Evolutionary conservation across 306 rosid species (phyloP).

Genomic region (Cicer cuneatum): DNA sequence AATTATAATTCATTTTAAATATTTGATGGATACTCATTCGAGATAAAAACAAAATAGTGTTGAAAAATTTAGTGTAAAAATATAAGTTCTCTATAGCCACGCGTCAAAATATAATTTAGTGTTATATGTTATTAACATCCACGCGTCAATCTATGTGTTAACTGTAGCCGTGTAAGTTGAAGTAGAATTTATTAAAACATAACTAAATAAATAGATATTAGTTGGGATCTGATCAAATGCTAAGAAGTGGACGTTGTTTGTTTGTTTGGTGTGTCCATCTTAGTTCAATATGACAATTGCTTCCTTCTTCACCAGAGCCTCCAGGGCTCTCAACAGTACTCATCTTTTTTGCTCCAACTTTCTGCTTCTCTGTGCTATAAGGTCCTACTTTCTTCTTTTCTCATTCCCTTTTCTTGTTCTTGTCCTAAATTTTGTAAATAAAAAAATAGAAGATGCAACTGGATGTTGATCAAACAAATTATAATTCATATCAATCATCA

Average conservation of each 20-base stretch:
- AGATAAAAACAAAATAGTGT: too few species aligned
- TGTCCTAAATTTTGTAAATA: conserved; percentile 9
- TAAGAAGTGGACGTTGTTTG: not conserved
- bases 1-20: too few species aligned
- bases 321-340: conserved; percentile 51
- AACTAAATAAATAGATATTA: not conserved
- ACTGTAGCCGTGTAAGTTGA: too few species aligned
- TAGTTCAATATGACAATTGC: conserved; percentile 53
- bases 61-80: too few species aligned
- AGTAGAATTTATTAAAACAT: too few species aligned
- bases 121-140: too few species aligned
- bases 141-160: too few species aligned
- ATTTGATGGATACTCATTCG: too few species aligned
- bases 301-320: conserved; percentile 60
- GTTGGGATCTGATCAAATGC: not conserved
- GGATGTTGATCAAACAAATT: conserved; percentile 7
- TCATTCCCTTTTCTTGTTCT: not conserved
- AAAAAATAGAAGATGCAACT: not conserved
- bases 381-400: conserved; percentile 45
- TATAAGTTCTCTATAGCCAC: too few species aligned
- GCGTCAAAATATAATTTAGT: too few species aligned
- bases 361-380: conserved; percentile 70
- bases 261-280: not conserved
- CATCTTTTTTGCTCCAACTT: conserved; percentile 60
- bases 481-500: not conserved